Evolutionary conservation across 2,329 filamentous ascomycete genomes (phyloP), one percentile per base, ranked within the genome.

Genomic region (Hymenoscyphus salicellus): DNA sequence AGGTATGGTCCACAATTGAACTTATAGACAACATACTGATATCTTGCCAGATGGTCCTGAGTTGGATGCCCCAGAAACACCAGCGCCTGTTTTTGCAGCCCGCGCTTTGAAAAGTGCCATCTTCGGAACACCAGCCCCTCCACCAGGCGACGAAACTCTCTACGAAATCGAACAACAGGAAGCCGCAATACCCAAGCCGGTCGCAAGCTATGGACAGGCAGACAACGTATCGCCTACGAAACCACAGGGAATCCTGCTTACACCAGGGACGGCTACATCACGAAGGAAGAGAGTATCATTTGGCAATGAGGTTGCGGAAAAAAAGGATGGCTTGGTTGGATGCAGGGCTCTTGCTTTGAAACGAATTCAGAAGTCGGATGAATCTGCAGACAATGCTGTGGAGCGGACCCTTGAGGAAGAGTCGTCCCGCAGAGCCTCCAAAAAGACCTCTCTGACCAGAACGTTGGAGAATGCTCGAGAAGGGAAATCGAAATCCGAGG

Each of bases 241-340:
- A 58, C 73, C 72, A 28, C 61, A 68, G 8, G 85, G 87, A 1
- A 89, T 89, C 55, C 78, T 89, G 2, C 75, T 89, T 57, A 89
- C 87, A 0, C 87, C 87, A 0, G 87, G 87, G 1, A 88, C 86
- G 1, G 86, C 80, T 17, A 82, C 85, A 1, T 79, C 84, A 55
- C 81, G 84, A 61, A 82, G 85, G 55, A 89, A 89, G 73, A 86
- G 85, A 69, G 87, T 89, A 28, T 88, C 87, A 0, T 89, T 89
- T 70, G 86, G 83, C 14, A 79, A 82, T 63, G 85, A 87, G 60
- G 81, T 87, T 7, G 61, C 70, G 10, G 72, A 74, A 16, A 72
- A 61, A 23, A 56, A 61, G 33, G 60, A 55, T 36, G 67, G 66
- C 58, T 58, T 55, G 55, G 46, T 57, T 16, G 63, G 62, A 16